phyloP scores from a whole-genome alignment of 139 green algal species.

The Ettlia oleoabundans region DNA sequence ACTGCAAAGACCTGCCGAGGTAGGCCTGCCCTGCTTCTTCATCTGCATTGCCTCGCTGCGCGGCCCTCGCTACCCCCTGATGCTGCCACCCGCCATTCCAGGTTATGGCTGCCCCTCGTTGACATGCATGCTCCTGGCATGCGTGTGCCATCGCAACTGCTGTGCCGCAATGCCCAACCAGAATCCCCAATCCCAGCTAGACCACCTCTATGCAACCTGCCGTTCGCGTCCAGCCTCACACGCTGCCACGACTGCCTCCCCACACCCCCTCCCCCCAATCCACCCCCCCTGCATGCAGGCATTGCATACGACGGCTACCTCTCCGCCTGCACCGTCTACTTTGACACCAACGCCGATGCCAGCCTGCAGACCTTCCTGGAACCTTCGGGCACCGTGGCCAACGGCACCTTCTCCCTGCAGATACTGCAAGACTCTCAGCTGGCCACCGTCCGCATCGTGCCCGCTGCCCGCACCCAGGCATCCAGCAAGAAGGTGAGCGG shows the following conservation, averaged over 20 bases:
- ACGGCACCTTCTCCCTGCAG: background rate
- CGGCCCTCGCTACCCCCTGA: no score
- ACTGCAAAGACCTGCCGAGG: constrained; percentile 3
- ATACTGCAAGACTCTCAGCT: background rate
- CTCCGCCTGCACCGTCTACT: background rate
- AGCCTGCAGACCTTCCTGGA: background rate
- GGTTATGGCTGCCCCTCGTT: no score
- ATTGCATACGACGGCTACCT: constrained; percentile 25
- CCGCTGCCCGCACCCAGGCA: background rate
- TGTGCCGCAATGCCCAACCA: no score
- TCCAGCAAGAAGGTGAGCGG: background rate
- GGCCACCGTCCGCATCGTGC: background rate
- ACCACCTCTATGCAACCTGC: no score
- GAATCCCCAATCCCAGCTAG: no score
- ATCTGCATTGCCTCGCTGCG: background rate
- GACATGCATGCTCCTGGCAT: no score
- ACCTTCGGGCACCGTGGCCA: background rate
- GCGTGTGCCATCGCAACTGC: no score
- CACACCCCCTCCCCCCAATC: no score
- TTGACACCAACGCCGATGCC: background rate
- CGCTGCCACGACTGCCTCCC: no score
- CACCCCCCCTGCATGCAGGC: background rate
- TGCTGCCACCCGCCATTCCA: no score
- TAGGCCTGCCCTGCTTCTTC: background rate
- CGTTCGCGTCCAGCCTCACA: no score